phyloP scores from a whole-genome alignment of 352 stramenopile species.

The Thalassiosira livingstoniorum region DNA sequence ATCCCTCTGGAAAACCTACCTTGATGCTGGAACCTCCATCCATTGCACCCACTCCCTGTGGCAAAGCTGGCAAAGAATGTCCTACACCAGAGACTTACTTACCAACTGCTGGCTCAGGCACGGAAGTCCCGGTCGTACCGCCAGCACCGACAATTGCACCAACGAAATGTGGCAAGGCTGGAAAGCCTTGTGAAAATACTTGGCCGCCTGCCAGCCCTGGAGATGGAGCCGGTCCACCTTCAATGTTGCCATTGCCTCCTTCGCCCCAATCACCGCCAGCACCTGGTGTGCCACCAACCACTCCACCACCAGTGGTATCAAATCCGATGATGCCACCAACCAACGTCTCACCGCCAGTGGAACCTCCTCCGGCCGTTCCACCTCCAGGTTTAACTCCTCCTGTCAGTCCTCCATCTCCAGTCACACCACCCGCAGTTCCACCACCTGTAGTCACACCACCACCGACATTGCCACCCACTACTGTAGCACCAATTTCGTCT shows the following conservation, averaged over 20 bases:
- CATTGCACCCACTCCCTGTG: constrained; percentile 16
- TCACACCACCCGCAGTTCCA: background rate
- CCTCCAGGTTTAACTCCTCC: background rate
- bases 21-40: too few species aligned
- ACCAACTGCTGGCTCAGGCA: background rate
- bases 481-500: constrained; percentile 7
- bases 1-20: background rate
- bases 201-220: background rate
- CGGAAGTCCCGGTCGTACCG: background rate
- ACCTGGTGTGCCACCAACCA: background rate
- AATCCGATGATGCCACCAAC: background rate
- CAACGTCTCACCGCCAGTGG: background rate
- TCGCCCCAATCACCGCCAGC: background rate
- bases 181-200: background rate
- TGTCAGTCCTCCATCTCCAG: background rate
- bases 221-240: constrained; percentile 4
- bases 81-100: background rate
- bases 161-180: constrained; percentile 11
- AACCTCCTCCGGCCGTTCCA: background rate
- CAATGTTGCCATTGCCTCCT: constrained; percentile 1
- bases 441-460: background rate
- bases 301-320: constrained; percentile 1
- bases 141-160: constrained; percentile 13
- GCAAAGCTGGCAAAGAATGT: constrained; percentile 35
- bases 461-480: background rate